Evolutionary conservation across 352 stramenopile species (phyloP), one percentile per base, ranked within the genome.

Genomic region (Aphanomyces stellatus): DNA sequence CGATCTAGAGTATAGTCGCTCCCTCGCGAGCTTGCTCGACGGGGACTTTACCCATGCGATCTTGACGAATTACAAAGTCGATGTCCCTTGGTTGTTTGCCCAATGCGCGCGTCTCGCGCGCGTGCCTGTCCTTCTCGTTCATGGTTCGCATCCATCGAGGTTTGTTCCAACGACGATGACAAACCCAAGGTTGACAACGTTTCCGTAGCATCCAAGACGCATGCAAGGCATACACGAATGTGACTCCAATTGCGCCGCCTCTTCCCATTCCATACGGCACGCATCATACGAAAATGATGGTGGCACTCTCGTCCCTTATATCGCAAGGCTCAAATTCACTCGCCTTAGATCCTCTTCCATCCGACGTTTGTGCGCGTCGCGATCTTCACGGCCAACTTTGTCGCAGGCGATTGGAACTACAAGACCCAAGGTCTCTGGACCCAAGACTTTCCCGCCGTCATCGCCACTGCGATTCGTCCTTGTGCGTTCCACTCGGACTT

Each of bases 241-340:
- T 91, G 42, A 85, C 72, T 31, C 62, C 76, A 8, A 73, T 91
- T 4, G 74, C 79, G n/a, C 87, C 87, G 15, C 76, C 75, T 8
- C 74, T 93, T 37, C 82, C 85, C 10, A 91, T 93, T 59, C 76
- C 85, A 2, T 95, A 91, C 69, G 87, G 87, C 10, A 92, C 81
- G 24, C 86, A 96, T 72, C 87, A 96, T 70, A 91, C 85, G 0
- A 96, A 96, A 57, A 93, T 91, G 80, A 72, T 93, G 66, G 80
- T 60, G 19, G 11, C 3, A 6, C 34, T 0, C 4, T 51, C 31
- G 28, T 17, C 22, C 8, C 17, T 51, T 24, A 30, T 30, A 10
- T n/a, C 25, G 41, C 49, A 11, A 22, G 19, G 41, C 46, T 2
- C 37, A 15, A 22, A 65, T 25, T 25, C 5, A 5, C 4, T 11